phyloP scores from a whole-genome alignment of 148 eudicot genomes.

The Rhododendron vialii region DNA sequence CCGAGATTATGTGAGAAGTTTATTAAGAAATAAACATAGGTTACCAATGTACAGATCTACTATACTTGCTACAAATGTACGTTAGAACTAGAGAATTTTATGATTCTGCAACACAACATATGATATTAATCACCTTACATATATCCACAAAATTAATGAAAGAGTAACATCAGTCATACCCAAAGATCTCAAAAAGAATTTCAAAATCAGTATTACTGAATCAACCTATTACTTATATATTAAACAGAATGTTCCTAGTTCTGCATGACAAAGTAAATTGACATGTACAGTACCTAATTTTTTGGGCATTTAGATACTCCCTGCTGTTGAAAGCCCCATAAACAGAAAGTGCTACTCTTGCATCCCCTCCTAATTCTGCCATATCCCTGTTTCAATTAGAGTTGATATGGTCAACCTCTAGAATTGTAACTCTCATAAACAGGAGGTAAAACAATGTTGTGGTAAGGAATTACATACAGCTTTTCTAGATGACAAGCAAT shows the following conservation, averaged over 20 bases:
- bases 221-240: neutral
- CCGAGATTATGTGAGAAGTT: neutral
- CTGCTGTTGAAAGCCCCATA: constrained; percentile 63
- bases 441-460: neutral
- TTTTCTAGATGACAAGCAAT: constrained; percentile 58
- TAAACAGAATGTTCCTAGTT: neutral
- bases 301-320: constrained; percentile 95
- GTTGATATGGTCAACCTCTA: constrained; percentile 10
- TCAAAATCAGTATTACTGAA: neutral
- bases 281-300: constrained; percentile 49
- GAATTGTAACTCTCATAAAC: neutral
- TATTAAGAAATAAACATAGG: neutral
- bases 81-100: neutral
- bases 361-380: constrained; percentile 70
- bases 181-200: neutral
- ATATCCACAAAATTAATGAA: neutral
- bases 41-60: no score
- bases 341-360: constrained; percentile 69
- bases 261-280: neutral
- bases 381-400: constrained; percentile 34
- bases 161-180: neutral
- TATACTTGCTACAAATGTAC: neutral
- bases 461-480: constrained; percentile 34
- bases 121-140: neutral
- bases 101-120: neutral